Conservation (phyloP, 805 yeast species). For the Starmerella apicola region DNA sequence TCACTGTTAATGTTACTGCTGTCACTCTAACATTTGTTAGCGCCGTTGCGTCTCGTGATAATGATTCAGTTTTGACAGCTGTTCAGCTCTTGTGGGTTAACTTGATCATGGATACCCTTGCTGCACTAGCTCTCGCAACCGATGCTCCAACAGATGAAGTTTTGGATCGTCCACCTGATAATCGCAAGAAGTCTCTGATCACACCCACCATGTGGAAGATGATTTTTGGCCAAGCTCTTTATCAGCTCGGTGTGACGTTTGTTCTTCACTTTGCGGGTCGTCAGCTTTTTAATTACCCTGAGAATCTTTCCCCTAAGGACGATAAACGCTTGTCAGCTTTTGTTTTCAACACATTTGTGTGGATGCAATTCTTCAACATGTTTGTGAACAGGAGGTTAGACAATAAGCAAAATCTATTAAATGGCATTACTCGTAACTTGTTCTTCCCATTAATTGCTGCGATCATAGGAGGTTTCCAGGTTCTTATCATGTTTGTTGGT, state of each 20-base stretch:
- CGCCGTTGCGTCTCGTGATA: conserved; percentile 72
- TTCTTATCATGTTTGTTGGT: conserved; percentile 89
- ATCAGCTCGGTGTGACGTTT: conserved; percentile 73
- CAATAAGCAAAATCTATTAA: conserved; percentile 69
- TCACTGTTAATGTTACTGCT: conserved; percentile 96
- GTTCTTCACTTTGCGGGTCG: conserved; percentile 69
- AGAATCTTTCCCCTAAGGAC: conserved; percentile 31
- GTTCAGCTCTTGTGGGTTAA: conserved; percentile 97
- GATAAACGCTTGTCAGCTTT: conserved; percentile 57
- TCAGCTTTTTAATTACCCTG: conserved; percentile 35
- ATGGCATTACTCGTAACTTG: conserved; percentile 68
- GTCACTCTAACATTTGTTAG: conserved; percentile 85
- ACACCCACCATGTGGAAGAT: conserved; percentile 95
- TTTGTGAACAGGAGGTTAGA: conserved; percentile 84
- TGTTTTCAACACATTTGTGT: conserved; percentile 92
- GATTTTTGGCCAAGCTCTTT: conserved; percentile 76
- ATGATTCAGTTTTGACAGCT: conserved; percentile 83
- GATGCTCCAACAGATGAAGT: conserved; percentile 85
- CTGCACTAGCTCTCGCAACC: conserved; percentile 94
- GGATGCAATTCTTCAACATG: conserved; percentile 93
- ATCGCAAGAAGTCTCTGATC: conserved; percentile 66
- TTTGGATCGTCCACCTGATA: conserved; percentile 70
- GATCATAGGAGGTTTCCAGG: conserved; percentile 73
- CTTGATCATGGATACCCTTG: conserved; percentile 94
- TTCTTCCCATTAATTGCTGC: conserved; percentile 62